Conservation (phyloP, 2,329 filamentous ascomycete species). For the Pseudogymnoascus sp. region DNA sequence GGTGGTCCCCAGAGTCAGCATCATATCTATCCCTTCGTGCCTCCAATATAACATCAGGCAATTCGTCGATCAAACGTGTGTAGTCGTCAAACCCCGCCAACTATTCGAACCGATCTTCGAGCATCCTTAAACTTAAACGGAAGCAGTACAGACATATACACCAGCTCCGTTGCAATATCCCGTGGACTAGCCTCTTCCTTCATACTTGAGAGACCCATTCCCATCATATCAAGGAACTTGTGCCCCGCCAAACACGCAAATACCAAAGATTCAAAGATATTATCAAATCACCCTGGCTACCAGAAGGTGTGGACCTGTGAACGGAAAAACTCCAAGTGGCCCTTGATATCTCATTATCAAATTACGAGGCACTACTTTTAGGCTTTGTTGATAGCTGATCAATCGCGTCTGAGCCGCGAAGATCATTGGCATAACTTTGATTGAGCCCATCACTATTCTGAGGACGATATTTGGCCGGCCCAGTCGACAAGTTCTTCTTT, state of each 20-base stretch:
- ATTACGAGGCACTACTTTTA: not conserved
- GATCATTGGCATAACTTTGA: not conserved
- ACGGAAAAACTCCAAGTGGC: not conserved
- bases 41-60: constrained; percentile 7
- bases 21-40: constrained; percentile 6
- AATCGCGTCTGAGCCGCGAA: not conserved
- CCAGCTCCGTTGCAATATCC: not conserved
- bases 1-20: not conserved
- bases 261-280: not conserved
- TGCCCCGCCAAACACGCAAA: not conserved
- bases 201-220: not conserved
- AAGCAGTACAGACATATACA: not conserved
- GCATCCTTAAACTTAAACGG: constrained; percentile 2
- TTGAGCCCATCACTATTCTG: not conserved
- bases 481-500: not conserved
- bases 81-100: not conserved
- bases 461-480: not conserved
- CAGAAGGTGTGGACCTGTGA: not conserved
- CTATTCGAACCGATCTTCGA: not conserved
- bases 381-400: not conserved
- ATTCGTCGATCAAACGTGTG: constrained; percentile 6
- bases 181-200: not conserved
- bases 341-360: not conserved
- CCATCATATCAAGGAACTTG: not conserved
- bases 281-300: not conserved